A percentile compares a stretch with the other conserved stretches of the same genome.
These are phyloP conservation scores for Quillaja saponaria DNA, from an alignment of 306 rosid species.

Conservation along the genomic window DNA sequence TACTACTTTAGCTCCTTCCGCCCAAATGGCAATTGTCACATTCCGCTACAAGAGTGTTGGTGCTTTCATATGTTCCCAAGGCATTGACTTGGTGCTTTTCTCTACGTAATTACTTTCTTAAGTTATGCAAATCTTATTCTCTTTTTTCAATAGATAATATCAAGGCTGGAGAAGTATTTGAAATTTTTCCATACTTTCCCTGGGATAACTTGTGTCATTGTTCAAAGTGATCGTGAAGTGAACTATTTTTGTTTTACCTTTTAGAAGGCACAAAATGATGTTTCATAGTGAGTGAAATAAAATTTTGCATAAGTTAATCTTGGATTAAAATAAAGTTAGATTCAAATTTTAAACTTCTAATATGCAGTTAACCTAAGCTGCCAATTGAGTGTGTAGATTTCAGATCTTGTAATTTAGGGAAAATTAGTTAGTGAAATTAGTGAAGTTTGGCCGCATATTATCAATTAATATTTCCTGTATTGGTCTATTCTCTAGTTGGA, in stretches of 20 bases:
- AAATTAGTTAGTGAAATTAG: slow-evolving; percentile 18
- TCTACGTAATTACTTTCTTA: too few relatives aligned
- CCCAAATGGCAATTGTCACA: neutral
- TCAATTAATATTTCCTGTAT: too few relatives aligned
- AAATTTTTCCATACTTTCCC: neutral
- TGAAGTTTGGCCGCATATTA: slow-evolving; percentile 27
- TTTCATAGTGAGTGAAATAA: slow-evolving; percentile 1
- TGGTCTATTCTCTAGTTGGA: too few relatives aligned
- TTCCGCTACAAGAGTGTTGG: neutral
- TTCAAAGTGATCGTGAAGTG: neutral
- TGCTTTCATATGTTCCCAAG: neutral
- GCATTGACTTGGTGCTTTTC: slow-evolving; percentile 3
- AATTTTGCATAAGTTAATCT: neutral
- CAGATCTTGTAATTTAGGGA: slow-evolving; percentile 10
- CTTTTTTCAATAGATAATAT: neutral
- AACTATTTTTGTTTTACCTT: neutral
- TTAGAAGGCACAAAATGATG: neutral
- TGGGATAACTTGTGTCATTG: neutral
- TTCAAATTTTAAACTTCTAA: neutral
- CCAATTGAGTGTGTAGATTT: slow-evolving; percentile 6
- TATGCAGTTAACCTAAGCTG: slow-evolving; percentile 20
- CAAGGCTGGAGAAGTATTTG: slow-evolving; percentile 10
- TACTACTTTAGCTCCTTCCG: neutral
- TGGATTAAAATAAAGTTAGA: neutral
- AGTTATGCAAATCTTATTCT: slow-evolving; percentile 17